A percentile compares a stretch with the other conserved stretches of the same genome.
Conservation (phyloP, 78 protist species). For the Polysphondylium violaceum region DNA sequence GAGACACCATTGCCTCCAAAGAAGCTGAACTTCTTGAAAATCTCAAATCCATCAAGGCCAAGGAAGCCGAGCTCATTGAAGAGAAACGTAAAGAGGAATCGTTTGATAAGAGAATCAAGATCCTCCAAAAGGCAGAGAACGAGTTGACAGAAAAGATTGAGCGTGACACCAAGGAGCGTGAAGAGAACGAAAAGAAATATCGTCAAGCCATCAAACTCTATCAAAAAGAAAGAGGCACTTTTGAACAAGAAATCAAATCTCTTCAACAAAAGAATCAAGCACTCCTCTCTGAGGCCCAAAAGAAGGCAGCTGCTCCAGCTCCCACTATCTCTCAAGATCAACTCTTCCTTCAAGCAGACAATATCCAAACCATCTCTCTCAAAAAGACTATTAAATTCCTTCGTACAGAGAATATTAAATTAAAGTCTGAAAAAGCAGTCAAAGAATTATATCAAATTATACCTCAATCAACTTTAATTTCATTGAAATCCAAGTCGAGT, state of each 20-base stretch:
- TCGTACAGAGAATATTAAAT: slow-evolving; percentile 27
- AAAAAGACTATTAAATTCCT: slow-evolving; percentile 33
- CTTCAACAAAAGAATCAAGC: slow-evolving; percentile 12
- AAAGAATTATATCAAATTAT: slow-evolving; percentile 14
- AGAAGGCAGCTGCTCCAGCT: slow-evolving; percentile 3
- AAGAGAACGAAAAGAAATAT: slow-evolving; percentile 48
- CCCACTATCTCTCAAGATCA: not conserved
- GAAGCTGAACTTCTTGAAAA: slow-evolving; percentile 57
- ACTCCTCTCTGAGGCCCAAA: slow-evolving; percentile 21
- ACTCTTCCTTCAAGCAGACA: slow-evolving; percentile 13
- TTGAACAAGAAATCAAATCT: slow-evolving; percentile 33
- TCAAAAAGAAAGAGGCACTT: slow-evolving; percentile 7
- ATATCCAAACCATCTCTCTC: slow-evolving; percentile 8
- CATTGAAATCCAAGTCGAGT: not conserved
- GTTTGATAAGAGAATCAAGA: slow-evolving; percentile 75
- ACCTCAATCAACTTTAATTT: slow-evolving; percentile 4
- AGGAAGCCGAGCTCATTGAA: slow-evolving; percentile 70
- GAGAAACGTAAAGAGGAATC: slow-evolving; percentile 81
- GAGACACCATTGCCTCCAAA: slow-evolving; percentile 26
- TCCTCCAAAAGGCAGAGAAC: slow-evolving; percentile 41
- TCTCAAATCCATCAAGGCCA: slow-evolving; percentile 26
- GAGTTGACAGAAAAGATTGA: slow-evolving; percentile 26
- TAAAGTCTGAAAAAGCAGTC: slow-evolving; percentile 47
- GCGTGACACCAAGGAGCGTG: slow-evolving; percentile 27
- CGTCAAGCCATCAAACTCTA: slow-evolving; percentile 34